Evolutionary conservation across 306 rosid genomes (phyloP).

Genomic region (Cercis canadensis): DNA sequence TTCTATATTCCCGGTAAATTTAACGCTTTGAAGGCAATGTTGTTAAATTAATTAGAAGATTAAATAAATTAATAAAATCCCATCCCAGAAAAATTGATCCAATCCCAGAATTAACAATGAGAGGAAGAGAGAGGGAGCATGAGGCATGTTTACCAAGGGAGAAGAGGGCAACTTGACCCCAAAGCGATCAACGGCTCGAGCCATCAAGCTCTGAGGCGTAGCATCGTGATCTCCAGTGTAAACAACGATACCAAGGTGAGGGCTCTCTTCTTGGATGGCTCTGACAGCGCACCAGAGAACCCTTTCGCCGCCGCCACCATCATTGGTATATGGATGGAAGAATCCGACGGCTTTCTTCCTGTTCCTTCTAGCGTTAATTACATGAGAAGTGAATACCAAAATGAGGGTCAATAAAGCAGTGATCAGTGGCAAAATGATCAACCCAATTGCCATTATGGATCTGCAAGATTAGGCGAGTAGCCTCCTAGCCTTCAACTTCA

Average conservation of each 20-base stretch:
- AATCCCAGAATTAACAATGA: background rate
- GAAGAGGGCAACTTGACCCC: constrained; percentile 68
- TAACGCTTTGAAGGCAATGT: background rate
- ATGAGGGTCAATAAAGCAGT: constrained; percentile 35
- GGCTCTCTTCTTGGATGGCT: constrained; percentile 74
- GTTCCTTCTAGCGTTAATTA: constrained; percentile 47
- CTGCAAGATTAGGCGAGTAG: no score
- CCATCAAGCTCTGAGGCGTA: constrained; percentile 65
- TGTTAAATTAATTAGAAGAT: background rate
- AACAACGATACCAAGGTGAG: constrained; percentile 62
- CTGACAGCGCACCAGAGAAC: constrained; percentile 94
- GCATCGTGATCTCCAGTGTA: constrained; percentile 95
- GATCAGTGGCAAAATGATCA: constrained; percentile 46
- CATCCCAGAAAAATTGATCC: background rate
- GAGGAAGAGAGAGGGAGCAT: background rate
- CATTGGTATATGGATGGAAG: constrained; percentile 96
- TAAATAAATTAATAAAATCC: background rate
- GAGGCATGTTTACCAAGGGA: constrained; percentile 52
- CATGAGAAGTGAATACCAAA: constrained; percentile 35
- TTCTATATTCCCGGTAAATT: background rate
- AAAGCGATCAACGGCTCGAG: constrained; percentile 77
- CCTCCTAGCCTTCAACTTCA: no score
- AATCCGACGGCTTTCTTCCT: constrained; percentile 74
- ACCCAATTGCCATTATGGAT: constrained; percentile 39
- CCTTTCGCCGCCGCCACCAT: constrained; percentile 92